These are phyloP conservation scores for Zea luxurians DNA, from an alignment of 176 grass and related monocot species.

Conservation along the genomic window DNA sequence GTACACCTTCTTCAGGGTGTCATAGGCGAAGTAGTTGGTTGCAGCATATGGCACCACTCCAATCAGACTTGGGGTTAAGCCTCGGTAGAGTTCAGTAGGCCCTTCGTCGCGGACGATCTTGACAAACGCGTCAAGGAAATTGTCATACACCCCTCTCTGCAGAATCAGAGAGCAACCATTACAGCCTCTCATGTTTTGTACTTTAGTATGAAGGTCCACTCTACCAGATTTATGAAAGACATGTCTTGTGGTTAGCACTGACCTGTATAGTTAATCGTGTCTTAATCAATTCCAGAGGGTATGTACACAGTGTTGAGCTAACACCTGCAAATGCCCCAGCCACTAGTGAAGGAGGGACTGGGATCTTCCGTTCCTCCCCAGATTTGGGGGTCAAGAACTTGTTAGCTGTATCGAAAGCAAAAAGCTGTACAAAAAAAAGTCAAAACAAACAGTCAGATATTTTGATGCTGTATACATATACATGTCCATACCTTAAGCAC, in stretches of 20 bases:
- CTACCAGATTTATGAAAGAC: constrained; percentile 2
- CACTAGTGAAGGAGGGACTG: constrained; percentile 68
- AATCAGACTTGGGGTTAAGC: constrained; percentile 80
- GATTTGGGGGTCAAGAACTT: constrained; percentile 73
- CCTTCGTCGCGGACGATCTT: constrained; percentile 80
- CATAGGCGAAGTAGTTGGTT: constrained; percentile 84
- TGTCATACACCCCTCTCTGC: constrained; percentile 82
- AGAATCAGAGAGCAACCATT: constrained; percentile 28
- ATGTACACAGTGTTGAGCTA: constrained; percentile 86
- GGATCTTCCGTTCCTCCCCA: constrained; percentile 59
- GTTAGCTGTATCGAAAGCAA: constrained; percentile 82
- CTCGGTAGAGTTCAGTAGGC: constrained; percentile 70
- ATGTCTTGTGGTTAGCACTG: constrained; percentile 12
- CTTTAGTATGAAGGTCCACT: not conserved
- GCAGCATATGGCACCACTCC: constrained; percentile 89
- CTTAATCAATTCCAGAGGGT: constrained; percentile 91
- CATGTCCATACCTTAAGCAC: not conserved
- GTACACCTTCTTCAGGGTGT: constrained; percentile 78
- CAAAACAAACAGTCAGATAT: constrained; percentile 23
- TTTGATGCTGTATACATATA: not conserved
- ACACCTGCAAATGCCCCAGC: constrained; percentile 88
- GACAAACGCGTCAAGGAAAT: constrained; percentile 67
- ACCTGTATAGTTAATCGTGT: constrained; percentile 91
- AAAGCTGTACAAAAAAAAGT: constrained; percentile 48
- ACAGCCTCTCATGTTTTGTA: not conserved